Base-by-base conservation (phyloP, 306 rosid genomes). In the Canavalia ensiformis region DNA sequence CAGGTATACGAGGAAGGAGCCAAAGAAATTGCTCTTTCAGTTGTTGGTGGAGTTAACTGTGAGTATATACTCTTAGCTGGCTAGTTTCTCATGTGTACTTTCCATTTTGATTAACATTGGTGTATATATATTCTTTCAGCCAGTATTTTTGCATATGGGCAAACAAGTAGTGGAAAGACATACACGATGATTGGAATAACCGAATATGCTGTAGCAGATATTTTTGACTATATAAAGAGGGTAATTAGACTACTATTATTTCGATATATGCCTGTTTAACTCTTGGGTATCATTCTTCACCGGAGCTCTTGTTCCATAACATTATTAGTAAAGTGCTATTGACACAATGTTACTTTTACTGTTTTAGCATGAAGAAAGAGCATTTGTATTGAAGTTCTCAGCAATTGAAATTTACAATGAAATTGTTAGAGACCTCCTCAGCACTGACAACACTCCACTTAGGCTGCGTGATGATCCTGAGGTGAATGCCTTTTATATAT, bases 401-500 rank as follows among this genome's bases (percentile, higher is more conserved):
- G 98, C 99, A 39, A 92, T 96, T 81, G 99, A 96, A 87, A 96
- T 96, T 76, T 96, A 96, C 89, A 96, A 93, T 89, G 99, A 96
- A 92, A 84, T 89, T 89, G 93, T 96, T 72, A 88, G 99, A 88
- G 99, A 96, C 86, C 99, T 96, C 70, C 89, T 96, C 49, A 89
- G 97, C 86, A 78, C 94, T 8, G 98, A 96, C 72, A 87, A 81
- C 79, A 89, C 89, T 79, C 84, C 95, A 51, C 98, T 96, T 63
- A 89, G 98, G 89, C 92, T 96, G 83, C 93, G 91, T 64, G 99
- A 96, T 84, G 99, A 96, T 84, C 99, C 97, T 66, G 99, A 96
- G 92, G 99, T 96, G 85, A 73, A 80, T 84, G 47, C 18, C 39
- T 82, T 39, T 39, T 74, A 62, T 51, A 60, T 56, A 66, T 57